Percentiles rank a stretch among this genome's conserved stretches.
phyloP scores from a whole-genome alignment of 305 asterid species.

The Fraxinus baroniana region DNA sequence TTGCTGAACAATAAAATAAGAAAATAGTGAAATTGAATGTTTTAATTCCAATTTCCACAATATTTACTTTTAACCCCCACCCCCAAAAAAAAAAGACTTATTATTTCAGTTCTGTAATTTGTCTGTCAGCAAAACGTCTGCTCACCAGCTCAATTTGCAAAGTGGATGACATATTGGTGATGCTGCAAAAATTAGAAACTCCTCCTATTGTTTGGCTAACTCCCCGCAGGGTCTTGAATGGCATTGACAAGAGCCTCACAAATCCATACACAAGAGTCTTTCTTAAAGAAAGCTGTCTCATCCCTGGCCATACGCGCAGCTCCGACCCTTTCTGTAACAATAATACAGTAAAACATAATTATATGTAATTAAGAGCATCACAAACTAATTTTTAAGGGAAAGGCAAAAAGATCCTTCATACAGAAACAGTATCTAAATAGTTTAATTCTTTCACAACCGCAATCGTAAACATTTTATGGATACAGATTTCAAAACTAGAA shows the following conservation, averaged over 20 bases:
- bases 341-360: not conserved
- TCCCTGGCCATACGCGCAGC: conserved; percentile 87
- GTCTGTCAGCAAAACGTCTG: not conserved
- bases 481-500: not conserved
- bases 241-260: conserved; percentile 77
- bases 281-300: conserved; percentile 78
- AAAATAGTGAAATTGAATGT: not conserved
- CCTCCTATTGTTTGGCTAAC: conserved; percentile 71
- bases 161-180: conserved; percentile 60
- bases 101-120: not conserved
- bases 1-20: not conserved
- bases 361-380: conserved; percentile 5
- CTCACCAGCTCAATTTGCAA: conserved; percentile 92
- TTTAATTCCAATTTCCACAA: not conserved
- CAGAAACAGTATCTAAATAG: not conserved
- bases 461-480: not conserved
- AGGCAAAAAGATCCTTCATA: not conserved
- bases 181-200: conserved; percentile 80
- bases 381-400: not conserved
- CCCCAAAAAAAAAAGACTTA: too few relatives aligned
- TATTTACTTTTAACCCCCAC: not conserved
- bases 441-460: not conserved
- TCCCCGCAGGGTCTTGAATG: conserved; percentile 81
- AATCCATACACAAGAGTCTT: conserved; percentile 77
- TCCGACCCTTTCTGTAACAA: conserved; percentile 60